Evolutionary conservation across 2,329 filamentous ascomycete species (phyloP), one percentile per base, ranked within the genome.

Genomic region (Botryotinia calthae): DNA sequence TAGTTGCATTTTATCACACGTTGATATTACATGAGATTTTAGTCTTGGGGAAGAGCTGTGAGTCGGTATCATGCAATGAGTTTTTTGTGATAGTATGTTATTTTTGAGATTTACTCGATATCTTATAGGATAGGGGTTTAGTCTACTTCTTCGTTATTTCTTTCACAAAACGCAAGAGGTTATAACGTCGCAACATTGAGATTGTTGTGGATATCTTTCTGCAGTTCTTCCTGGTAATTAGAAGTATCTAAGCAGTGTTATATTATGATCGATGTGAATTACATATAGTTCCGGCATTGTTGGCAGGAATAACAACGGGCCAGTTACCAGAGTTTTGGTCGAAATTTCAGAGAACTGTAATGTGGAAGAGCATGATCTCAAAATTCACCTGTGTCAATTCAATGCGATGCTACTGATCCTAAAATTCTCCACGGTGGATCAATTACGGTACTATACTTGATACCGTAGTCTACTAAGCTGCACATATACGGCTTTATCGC

Each of bases 71-170:
- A 18, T n/a, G 31, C 25, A 54, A 54, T 54, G 7, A 20, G 2
- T 40, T 16, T 37, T 66, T 10, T 40, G 44, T 67, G 63, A n/a
- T 51, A n/a, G 25, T 2, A 25, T 25, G 4, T 64, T 20, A 16
- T 16, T 46, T 12, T 51, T 6, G 31, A 7, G 22, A 37, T n/a
- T 25, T 22, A 37, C 22, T 28, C 5, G 25, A 28, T 22, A 12
- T n/a, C 22, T 7, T 4, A 10, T 5, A 28, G 12, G 31, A 4
- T 9, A 2, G 2, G 1, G 7, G 14, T 2, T 10, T n/a, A 25
- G 8, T 51, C 28, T n/a, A 28, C 3, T 40, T 40, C 25, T 42
- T 42, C 5, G 4, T 3, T n/a, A 10, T n/a, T 51, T 25, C 48
- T 51, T 25, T 48, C 42, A 2, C 42, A 44, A 14, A 14, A 1